Conservation (phyloP, 345 rosid genomes). For the Nasturtium officinale region DNA sequence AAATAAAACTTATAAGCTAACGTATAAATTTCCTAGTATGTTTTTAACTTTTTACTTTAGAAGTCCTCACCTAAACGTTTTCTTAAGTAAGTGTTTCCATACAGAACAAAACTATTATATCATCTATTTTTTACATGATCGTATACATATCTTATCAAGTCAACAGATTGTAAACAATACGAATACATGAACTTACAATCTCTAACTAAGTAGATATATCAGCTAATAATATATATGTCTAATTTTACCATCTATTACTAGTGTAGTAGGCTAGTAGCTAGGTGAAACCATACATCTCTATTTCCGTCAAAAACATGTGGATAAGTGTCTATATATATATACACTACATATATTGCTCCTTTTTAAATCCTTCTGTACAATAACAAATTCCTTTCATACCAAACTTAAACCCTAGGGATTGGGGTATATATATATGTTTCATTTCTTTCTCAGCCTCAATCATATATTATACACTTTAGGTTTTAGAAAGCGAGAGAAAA, state of each 20-base stretch:
- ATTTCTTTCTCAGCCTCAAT: conserved; percentile 8
- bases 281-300: conserved; percentile 3
- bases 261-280: no score
- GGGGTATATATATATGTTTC: conserved; percentile 8
- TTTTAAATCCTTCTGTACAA: conserved; percentile 7
- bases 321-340: background rate
- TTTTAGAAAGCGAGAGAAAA: background rate
- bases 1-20: background rate
- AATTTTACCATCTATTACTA: background rate
- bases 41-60: no score
- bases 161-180: background rate
- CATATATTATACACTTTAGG: background rate
- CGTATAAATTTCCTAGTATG: background rate
- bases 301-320: conserved; percentile 1
- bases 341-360: conserved; percentile 7
- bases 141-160: background rate
- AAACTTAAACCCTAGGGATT: conserved; percentile 31
- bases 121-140: background rate
- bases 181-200: background rate
- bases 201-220: background rate
- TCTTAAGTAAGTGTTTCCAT: no score
- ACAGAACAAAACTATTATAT: no score
- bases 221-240: background rate
- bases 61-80: background rate
- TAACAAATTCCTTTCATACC: conserved; percentile 21